Percentiles rank a stretch among this genome's conserved stretches.
Evolutionary conservation across 2,329 filamentous ascomycete species (phyloP).

Genomic region (Achaetomium macrosporum): DNA sequence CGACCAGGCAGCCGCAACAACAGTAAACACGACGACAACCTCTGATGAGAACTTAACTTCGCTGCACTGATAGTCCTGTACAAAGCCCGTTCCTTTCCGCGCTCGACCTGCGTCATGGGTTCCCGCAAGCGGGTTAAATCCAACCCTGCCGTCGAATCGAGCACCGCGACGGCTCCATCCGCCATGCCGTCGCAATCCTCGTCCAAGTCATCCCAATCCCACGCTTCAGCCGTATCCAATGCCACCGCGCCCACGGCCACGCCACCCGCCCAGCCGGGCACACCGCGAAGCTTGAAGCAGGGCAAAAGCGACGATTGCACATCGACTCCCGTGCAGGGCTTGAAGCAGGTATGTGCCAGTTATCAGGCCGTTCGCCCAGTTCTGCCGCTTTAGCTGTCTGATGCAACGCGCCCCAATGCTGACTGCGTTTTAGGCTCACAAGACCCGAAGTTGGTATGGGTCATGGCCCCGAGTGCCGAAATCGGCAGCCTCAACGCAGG

Average conservation of each 20-base stretch:
- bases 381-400: background rate
- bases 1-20: background rate
- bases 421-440: constrained; percentile 38
- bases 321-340: constrained; percentile 4
- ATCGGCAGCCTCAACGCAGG: constrained; percentile 52
- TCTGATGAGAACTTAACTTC: background rate
- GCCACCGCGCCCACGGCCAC: background rate
- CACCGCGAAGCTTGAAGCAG: constrained; percentile 2
- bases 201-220: constrained; percentile 4
- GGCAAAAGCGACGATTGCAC: constrained; percentile 1
- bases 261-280: background rate
- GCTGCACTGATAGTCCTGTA: background rate
- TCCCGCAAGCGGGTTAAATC: constrained; percentile 38
- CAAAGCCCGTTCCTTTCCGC: background rate
- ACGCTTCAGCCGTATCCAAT: background rate
- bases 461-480: constrained; percentile 54
- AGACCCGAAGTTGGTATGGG: constrained; percentile 57
- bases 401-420: background rate
- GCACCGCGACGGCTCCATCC: constrained; percentile 8
- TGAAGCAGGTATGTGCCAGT: constrained; percentile 17
- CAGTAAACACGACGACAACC: background rate
- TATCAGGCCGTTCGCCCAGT: background rate
- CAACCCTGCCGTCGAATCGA: constrained; percentile 26
- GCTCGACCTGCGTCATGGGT: constrained; percentile 31
- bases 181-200: constrained; percentile 21